Base-by-base conservation (phyloP, 371 early-diverging fungal species). In the Umbelopsis sp. region DNA sequence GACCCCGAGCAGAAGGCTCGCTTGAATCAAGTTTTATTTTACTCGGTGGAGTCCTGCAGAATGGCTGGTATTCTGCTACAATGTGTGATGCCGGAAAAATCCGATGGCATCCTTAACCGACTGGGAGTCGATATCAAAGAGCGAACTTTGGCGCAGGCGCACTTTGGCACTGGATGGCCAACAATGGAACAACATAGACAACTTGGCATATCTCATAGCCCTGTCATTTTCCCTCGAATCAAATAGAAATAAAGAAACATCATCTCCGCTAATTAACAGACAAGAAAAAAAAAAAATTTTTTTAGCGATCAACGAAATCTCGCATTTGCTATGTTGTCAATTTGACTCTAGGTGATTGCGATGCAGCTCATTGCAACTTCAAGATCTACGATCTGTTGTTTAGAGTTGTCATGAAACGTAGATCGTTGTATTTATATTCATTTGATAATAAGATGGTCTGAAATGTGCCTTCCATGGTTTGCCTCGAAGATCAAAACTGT, bases 61-160 rank as follows among this genome's bases (percentile, higher is more conserved):
- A 67, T 94, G 11, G 85, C 90, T 5, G 90, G 87, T 22, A 80
- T 96, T 41, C 70, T 96, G 45, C 76, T 97, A 65, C 93, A 92
- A 70, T 95, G 96, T 9, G 87, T 96, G 22, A 95, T 97, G 89
- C 98, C 98, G 4, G 78, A 77, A 5, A 95, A 93, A 75, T 83
- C 88, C 69, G 69, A 74, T 1, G 67, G 67, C 41, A 73, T 97
- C 45, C 74, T 98, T 68, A 86, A 89, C 41, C 81, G 81, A 11
- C 76, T 94, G 12, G 86, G 82, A 32, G 79, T 92, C 3, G 64
- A 81, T 9, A 52, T 41, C 5, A 70, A 80, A 11, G 81, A 90
- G 41, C 83, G 93, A 14, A 72, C 68, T 29, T 88, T 91, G 79
- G n/a, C 57, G 8, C 46, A 86, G 44, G 79, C 85, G 9, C 67